Evolutionary conservation across 2,329 filamentous ascomycete genomes (phyloP).

Genomic region (Scytalidium lignicola): DNA sequence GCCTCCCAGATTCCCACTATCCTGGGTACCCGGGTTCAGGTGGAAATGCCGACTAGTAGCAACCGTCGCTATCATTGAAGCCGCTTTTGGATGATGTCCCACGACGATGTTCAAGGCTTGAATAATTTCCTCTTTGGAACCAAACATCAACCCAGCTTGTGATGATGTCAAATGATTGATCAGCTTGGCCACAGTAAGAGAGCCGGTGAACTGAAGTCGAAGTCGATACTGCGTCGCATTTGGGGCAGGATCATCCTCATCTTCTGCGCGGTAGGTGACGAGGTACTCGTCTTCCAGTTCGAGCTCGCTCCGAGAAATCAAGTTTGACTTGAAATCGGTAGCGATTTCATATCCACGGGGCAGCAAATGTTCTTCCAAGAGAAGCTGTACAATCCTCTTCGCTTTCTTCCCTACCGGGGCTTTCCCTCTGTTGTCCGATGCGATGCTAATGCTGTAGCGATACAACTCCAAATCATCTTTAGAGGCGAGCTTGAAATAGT

Average conservation of each 20-base stretch:
- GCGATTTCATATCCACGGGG: conserved; percentile 6
- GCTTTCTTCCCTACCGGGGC: conserved; percentile 18
- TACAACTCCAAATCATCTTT: conserved; percentile 17
- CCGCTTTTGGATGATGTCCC: conserved; percentile 39
- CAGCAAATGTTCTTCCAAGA: conserved; percentile 23
- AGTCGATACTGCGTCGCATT: conserved; percentile 15
- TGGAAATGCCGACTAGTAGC: conserved; percentile 50
- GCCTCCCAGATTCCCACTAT: conserved; percentile 35
- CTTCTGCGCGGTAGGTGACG: conserved; percentile 17
- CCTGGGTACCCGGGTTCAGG: conserved; percentile 22
- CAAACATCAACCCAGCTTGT: conserved; percentile 7
- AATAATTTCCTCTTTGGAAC: conserved; percentile 43
- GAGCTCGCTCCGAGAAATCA: conserved; percentile 17
- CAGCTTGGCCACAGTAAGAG: conserved; percentile 13
- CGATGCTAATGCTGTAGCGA: conserved; percentile 24
- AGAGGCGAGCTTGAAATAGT: conserved; percentile 24
- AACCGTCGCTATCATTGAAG: conserved; percentile 31
- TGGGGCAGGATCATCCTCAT: conserved; percentile 18
- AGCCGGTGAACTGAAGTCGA: conserved; percentile 14
- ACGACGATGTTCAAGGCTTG: conserved; percentile 56
- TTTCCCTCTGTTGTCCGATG: conserved; percentile 12
- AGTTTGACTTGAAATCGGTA: conserved; percentile 24
- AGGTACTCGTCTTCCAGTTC: conserved; percentile 11
- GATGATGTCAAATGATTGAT: conserved; percentile 14
- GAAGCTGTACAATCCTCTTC: conserved; percentile 22